A percentile compares a stretch with the other conserved stretches of the same genome.
phyloP scores from a whole-genome alignment of 2,329 filamentous ascomycete genomes.

The Juglanconis juglandina region DNA sequence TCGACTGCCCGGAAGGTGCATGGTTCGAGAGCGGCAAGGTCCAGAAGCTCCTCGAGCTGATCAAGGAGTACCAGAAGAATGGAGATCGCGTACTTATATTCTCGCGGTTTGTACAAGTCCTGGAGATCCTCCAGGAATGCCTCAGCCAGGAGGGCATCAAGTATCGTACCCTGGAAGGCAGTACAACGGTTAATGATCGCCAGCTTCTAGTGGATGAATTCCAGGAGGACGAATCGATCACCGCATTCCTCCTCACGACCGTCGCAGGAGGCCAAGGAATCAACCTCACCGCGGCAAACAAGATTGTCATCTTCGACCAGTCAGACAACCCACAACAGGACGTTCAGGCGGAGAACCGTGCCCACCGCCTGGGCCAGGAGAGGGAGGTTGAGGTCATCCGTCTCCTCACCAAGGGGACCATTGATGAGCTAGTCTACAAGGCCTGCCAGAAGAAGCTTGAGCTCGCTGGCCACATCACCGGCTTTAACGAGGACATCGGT shows the following conservation, averaged over 20 bases:
- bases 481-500: constrained; percentile 22
- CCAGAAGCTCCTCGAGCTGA: constrained; percentile 70
- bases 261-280: constrained; percentile 95
- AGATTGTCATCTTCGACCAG: constrained; percentile 94
- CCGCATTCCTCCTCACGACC: constrained; percentile 89
- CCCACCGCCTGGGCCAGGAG: constrained; percentile 89
- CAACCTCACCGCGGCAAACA: constrained; percentile 93
- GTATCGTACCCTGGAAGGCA: constrained; percentile 84
- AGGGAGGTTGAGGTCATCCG: constrained; percentile 86
- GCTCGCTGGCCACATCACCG: constrained; percentile 64
- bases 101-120: constrained; percentile 86
- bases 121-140: constrained; percentile 85
- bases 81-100: constrained; percentile 89
- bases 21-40: constrained; percentile 77
- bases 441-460: constrained; percentile 91
- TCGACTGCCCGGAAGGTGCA: constrained; percentile 50
- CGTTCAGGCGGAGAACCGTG: constrained; percentile 95
- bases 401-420: constrained; percentile 74
- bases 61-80: constrained; percentile 69
- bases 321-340: constrained; percentile 98
- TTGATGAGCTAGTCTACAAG: constrained; percentile 90
- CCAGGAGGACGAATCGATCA: constrained; percentile 69
- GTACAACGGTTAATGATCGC: constrained; percentile 75
- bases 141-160: constrained; percentile 68
- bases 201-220: constrained; percentile 88